phyloP scores from a whole-genome alignment of 2,329 filamentous ascomycete species.

The Neonectria punicea region DNA sequence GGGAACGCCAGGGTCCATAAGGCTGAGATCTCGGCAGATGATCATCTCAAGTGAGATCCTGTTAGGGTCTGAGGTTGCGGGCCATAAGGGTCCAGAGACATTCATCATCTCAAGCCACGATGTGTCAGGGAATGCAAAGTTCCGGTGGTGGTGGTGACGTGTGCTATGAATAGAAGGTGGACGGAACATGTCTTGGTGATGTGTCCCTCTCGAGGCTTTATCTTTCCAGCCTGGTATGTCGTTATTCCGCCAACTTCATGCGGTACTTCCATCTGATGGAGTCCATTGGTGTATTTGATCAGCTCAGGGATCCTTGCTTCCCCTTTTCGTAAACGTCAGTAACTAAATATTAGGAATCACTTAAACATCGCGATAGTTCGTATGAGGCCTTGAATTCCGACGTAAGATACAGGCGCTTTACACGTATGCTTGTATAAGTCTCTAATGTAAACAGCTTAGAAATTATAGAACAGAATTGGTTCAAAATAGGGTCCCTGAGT shows the following conservation, averaged over 20 bases:
- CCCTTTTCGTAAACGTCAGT: not conserved
- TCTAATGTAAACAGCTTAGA: not conserved
- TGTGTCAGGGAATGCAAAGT: not conserved
- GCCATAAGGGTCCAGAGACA: not conserved
- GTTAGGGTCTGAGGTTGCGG: not conserved
- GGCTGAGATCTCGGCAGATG: not conserved
- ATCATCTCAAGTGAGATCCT: not conserved
- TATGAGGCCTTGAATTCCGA: not conserved
- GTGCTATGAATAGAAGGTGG: no score
- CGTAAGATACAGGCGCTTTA: not conserved
- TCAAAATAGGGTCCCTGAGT: no score
- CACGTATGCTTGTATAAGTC: not conserved
- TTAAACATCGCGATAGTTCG: not conserved
- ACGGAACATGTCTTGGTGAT: no score
- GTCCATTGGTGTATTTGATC: not conserved
- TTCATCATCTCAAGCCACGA: not conserved
- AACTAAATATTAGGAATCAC: not conserved
- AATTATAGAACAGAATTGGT: not conserved
- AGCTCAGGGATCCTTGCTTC: not conserved
- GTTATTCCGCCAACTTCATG: no score
- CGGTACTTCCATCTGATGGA: no score
- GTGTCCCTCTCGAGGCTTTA: no score
- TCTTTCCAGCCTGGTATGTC: no score
- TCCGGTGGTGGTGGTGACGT: not conserved
- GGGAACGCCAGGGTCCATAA: not conserved